Evolutionary conservation across 202 grass and related monocot genomes (phyloP).

Genomic region (Dendrocalamus latiflorus): DNA sequence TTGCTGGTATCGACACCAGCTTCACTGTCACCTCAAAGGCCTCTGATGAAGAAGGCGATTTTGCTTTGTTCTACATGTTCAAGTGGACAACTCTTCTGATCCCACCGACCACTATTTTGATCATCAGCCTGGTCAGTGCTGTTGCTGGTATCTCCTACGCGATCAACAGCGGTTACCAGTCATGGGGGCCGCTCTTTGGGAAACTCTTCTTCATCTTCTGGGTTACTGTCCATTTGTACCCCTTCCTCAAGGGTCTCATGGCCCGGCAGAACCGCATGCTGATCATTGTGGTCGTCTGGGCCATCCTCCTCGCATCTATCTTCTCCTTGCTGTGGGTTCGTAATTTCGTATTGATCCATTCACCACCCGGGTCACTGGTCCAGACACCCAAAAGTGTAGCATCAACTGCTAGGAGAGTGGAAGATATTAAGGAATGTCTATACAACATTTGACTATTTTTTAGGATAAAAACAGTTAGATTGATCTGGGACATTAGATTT

Average conservation of each 20-base stretch:
- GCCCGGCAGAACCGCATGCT: conserved; percentile 66
- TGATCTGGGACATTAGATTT: no score
- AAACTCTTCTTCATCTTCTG: conserved; percentile 83
- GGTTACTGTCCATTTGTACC: conserved; percentile 77
- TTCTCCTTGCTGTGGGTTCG: conserved; percentile 84
- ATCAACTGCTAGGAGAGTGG: no score
- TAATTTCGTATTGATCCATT: background rate
- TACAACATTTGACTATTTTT: no score
- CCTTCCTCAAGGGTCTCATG: conserved; percentile 85
- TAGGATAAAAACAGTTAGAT: no score
- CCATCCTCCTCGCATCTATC: conserved; percentile 69
- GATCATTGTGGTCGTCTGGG: conserved; percentile 76
- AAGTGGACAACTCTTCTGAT: conserved; percentile 87
- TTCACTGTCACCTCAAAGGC: conserved; percentile 84
- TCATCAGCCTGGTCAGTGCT: conserved; percentile 73
- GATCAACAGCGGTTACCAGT: conserved; percentile 72
- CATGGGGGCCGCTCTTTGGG: conserved; percentile 69
- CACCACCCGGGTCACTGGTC: no score
- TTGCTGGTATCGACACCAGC: conserved; percentile 74
- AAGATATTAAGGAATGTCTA: no score
- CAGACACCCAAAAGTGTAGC: no score
- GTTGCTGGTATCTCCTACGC: conserved; percentile 77
- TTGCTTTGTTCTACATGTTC: conserved; percentile 66
- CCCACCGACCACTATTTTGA: conserved; percentile 71
- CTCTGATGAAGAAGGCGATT: conserved; percentile 75